A percentile compares a stretch with the other conserved stretches of the same genome.
phyloP scores from a whole-genome alignment of 1,284 basidiomycete genomes.

The Malassezia equina region DNA sequence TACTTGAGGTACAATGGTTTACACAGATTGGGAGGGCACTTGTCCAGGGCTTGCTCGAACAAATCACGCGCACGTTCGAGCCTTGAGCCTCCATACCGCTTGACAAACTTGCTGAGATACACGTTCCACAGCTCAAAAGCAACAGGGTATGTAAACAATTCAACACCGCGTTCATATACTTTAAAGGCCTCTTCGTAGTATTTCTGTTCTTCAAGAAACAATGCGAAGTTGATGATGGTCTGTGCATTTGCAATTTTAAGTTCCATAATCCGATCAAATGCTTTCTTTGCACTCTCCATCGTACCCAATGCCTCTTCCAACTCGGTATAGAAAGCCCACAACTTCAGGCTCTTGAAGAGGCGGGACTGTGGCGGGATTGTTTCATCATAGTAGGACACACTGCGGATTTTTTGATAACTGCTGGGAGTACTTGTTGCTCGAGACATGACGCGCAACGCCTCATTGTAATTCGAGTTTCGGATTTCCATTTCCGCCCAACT shows the following conservation, averaged over 20 bases:
- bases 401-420: conserved; percentile 62
- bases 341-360: conserved; percentile 91
- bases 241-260: conserved; percentile 92
- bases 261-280: conserved; percentile 94
- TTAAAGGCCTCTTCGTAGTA: conserved; percentile 99
- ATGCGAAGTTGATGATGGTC: conserved; percentile 91
- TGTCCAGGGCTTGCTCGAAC: conserved; percentile 93
- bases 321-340: conserved; percentile 98
- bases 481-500: conserved; percentile 99
- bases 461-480: conserved; percentile 89
- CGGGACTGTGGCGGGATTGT: conserved; percentile 73
- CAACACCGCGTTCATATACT: conserved; percentile 93
- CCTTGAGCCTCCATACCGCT: conserved; percentile 87
- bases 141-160: conserved; percentile 92
- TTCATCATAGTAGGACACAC: conserved; percentile 87
- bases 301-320: conserved; percentile 91
- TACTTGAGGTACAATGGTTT: conserved; percentile 95
- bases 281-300: conserved; percentile 78
- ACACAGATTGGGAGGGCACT: conserved; percentile 86
- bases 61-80: conserved; percentile 88
- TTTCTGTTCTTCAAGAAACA: conserved; percentile 91
- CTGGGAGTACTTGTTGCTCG: conserved; percentile 73
- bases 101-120: conserved; percentile 91
- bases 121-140: conserved; percentile 99
- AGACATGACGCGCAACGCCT: conserved; percentile 87